Evolutionary conservation across 1,284 basidiomycete genomes (phyloP), one percentile per base, ranked within the genome.

Genomic region (Ustilago curta): DNA sequence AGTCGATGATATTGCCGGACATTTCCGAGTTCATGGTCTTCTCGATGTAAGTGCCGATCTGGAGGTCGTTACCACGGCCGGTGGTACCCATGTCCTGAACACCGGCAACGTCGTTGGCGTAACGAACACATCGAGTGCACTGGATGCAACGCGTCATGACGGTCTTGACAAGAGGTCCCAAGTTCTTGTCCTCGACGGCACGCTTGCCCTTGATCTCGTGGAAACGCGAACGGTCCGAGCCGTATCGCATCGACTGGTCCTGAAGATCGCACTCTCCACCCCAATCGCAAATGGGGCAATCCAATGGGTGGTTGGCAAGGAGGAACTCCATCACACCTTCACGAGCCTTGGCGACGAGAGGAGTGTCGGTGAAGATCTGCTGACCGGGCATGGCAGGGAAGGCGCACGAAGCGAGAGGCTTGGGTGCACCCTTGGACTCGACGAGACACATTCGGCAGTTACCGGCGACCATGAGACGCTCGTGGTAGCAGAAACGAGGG

Each of bases 101-200:
- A 77, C 97, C 97, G 3, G 97, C 97, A 54, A 99, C 94, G 85
- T 99, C 96, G 87, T 99, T 99, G 55, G 95, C 95, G 85, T 98
- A 99, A 69, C 97, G 93, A 40, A 99, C 94, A 85, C 97, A 99
- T 76, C 97, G 94, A 14, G 96, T 99, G 88, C 96, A 99, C 87
- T 99, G 97, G 81, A 99, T 99, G 88, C 97, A 99, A 64, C 96
- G 91, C 86, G 95, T 99, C 96, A 99, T 99, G 70, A 93, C 94
- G 4, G 97, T 98, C 88, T 99, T 99, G 86, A 99, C 94, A 52
- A 99, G 90, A 12, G 97, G 97, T 7, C 97, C 97, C 35, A 99
- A 89, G 84, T 99, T 92, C 88, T 99, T 99, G 89, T 99, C 93
- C 87, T 98, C 96, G 19, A 97, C 93, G 1, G 97, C 96, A 69